These are phyloP conservation scores for Rachicladosporium sp. DNA, from an alignment of 2,329 filamentous ascomycete genomes.

Conservation along the genomic window DNA sequence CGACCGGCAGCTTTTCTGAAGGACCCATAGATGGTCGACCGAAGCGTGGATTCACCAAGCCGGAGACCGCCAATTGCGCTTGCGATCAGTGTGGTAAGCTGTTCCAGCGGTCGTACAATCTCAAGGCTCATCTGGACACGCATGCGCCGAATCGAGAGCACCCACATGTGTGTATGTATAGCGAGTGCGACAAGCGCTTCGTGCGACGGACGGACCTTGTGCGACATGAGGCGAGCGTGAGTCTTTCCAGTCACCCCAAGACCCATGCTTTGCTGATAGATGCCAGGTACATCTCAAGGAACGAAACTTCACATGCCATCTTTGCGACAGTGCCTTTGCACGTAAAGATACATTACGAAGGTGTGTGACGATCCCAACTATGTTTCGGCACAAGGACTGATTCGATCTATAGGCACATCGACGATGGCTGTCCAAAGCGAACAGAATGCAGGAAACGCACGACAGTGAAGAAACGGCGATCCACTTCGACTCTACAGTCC, in stretches of 20 bases:
- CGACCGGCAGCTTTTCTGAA: not conserved
- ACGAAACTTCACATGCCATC: conserved; percentile 56
- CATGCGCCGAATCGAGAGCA: conserved; percentile 64
- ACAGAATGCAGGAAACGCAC: conserved; percentile 15
- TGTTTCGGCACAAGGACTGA: not conserved
- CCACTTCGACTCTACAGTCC: too few species aligned
- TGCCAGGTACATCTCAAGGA: conserved; percentile 59
- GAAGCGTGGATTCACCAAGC: conserved; percentile 28
- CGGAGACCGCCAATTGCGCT: conserved; percentile 57
- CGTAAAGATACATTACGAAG: conserved; percentile 61
- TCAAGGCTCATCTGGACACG: conserved; percentile 73
- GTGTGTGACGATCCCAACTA: not conserved
- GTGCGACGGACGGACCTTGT: conserved; percentile 69
- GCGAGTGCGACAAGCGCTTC: conserved; percentile 61
- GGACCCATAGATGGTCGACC: conserved; percentile 3
- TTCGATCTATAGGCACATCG: conserved; percentile 49
- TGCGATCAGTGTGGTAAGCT: conserved; percentile 66
- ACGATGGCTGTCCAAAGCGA: conserved; percentile 63
- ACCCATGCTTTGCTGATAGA: conserved; percentile 26
- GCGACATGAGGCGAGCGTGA: conserved; percentile 42
- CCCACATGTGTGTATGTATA: conserved; percentile 53
- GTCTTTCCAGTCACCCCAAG: conserved; percentile 34
- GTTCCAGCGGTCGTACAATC: conserved; percentile 77
- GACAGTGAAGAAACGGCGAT: too few species aligned
- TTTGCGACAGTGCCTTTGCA: conserved; percentile 60